phyloP scores from a whole-genome alignment of 352 stramenopile species.

The Pythium biforme region DNA sequence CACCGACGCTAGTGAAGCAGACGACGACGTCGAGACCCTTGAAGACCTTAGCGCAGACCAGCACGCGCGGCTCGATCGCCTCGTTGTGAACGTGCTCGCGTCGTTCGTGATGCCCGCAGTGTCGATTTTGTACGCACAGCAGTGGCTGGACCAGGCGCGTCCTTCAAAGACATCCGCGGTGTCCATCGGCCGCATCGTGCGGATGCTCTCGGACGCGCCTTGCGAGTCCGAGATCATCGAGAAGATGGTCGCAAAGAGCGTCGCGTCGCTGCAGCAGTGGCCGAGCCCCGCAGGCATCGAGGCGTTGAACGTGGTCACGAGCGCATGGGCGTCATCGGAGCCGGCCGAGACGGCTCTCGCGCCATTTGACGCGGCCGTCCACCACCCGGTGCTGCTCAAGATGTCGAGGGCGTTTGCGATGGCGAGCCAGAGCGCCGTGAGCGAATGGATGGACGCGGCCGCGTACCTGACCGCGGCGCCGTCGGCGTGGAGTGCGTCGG shows the following conservation, averaged over 20 bases:
- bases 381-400: conserved; percentile 22
- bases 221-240: neutral
- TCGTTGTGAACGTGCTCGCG: conserved; percentile 12
- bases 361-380: conserved; percentile 12
- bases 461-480: conserved; percentile 8
- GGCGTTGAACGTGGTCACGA: conserved; percentile 19
- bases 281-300: conserved; percentile 13
- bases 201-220: neutral
- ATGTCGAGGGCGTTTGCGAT: conserved; percentile 22
- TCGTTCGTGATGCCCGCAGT: conserved; percentile 9
- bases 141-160: conserved; percentile 16
- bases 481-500: conserved; percentile 19
- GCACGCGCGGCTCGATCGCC: conserved; percentile 18
- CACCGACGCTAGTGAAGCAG: neutral
- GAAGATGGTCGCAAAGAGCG: conserved; percentile 8
- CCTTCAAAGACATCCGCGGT: neutral
- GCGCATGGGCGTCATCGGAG: conserved; percentile 2
- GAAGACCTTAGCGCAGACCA: conserved; percentile 14
- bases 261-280: conserved; percentile 16
- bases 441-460: conserved; percentile 19
- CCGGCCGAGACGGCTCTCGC: neutral
- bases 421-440: conserved; percentile 16
- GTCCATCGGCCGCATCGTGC: conserved; percentile 4
- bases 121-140: neutral
- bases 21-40: conserved; percentile 15